Evolutionary conservation across 257 asterid genomes (phyloP).

Genomic region (Solanum peruvianum): DNA sequence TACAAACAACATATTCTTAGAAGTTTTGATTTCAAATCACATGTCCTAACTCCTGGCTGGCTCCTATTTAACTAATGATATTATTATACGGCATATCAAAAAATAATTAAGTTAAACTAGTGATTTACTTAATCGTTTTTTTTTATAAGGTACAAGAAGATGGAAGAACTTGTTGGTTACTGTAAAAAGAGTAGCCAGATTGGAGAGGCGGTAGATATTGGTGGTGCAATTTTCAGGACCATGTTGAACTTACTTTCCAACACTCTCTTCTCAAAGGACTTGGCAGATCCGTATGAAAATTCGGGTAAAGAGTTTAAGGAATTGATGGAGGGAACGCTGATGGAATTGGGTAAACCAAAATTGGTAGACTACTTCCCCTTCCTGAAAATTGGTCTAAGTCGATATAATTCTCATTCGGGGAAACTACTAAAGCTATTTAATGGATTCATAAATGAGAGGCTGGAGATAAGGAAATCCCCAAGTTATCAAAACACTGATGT

Average conservation of each 20-base stretch:
- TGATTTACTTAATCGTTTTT: too few species aligned
- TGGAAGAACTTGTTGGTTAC: slow-evolving; percentile 20
- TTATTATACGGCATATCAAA: too few species aligned
- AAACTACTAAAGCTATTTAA: background rate
- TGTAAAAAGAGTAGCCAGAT: slow-evolving; percentile 13
- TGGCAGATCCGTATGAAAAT: slow-evolving; percentile 27
- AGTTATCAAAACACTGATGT: background rate
- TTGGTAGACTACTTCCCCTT: slow-evolving; percentile 39
- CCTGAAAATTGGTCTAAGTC: slow-evolving; percentile 14
- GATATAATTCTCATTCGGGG: background rate
- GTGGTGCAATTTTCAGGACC: slow-evolving; percentile 13
- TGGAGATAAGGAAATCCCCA: background rate
- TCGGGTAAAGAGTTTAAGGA: slow-evolving; percentile 33
- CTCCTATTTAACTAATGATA: too few species aligned
- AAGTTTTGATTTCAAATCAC: too few species aligned
- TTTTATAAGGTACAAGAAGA: background rate
- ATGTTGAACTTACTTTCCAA: slow-evolving; percentile 36
- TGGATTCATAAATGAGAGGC: background rate
- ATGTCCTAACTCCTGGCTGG: too few species aligned
- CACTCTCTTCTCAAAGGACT: slow-evolving; percentile 38
- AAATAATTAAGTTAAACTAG: background rate
- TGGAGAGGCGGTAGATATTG: slow-evolving; percentile 23
- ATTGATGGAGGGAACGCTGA: slow-evolving; percentile 18
- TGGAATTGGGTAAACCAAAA: slow-evolving; percentile 20
- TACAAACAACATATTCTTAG: too few species aligned